These are phyloP conservation scores for Trichophyton verrucosum DNA, from an alignment of 2,329 filamentous ascomycete species.

Conservation along the genomic window DNA sequence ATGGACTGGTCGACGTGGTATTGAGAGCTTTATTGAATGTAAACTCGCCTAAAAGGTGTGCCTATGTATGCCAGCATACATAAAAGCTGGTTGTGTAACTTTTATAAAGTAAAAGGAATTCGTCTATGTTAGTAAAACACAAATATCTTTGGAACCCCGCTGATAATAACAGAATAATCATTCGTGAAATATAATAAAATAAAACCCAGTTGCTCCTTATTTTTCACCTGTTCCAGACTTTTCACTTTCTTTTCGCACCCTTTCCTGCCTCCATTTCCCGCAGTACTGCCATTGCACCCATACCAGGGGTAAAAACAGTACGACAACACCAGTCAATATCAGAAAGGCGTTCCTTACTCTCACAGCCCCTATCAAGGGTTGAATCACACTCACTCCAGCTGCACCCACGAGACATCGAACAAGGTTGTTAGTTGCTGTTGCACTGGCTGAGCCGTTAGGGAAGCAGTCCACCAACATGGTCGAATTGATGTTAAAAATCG, in stretches of 20 bases:
- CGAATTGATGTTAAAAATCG: constrained; percentile 38
- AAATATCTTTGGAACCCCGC: not conserved
- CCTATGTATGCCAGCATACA: no score
- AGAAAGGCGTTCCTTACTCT: not conserved
- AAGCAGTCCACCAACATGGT: constrained; percentile 45
- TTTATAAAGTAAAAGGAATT: not conserved
- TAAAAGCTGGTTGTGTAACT: not conserved
- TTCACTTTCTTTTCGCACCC: not conserved
- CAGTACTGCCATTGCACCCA: not conserved
- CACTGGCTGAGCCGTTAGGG: constrained; percentile 38
- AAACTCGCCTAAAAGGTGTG: not conserved
- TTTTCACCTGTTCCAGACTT: not conserved
- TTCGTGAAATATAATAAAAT: not conserved
- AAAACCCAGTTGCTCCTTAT: not conserved
- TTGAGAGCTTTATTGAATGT: not conserved
- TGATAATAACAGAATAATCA: not conserved
- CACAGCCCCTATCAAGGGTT: constrained; percentile 23
- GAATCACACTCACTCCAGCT: constrained; percentile 35
- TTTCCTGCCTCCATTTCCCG: not conserved
- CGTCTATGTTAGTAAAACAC: not conserved
- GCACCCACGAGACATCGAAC: constrained; percentile 42
- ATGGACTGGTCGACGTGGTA: not conserved
- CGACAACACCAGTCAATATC: not conserved
- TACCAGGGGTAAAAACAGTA: not conserved
- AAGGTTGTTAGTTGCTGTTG: constrained; percentile 43